These are phyloP conservation scores for Trichosporon inkin DNA, from an alignment of 1,284 basidiomycete species.

Conservation along the genomic window DNA sequence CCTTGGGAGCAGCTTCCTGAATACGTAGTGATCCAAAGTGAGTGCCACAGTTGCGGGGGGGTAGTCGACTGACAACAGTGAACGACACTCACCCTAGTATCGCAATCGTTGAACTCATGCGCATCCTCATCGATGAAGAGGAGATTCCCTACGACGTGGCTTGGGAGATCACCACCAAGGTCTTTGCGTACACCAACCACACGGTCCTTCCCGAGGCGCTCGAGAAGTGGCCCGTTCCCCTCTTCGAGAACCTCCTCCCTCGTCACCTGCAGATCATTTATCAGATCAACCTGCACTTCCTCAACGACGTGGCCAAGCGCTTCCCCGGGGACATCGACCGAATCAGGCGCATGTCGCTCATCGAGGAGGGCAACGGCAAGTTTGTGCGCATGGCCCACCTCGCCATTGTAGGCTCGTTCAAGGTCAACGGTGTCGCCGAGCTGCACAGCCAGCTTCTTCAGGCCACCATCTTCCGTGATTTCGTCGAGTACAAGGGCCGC, in stretches of 20 bases:
- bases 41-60: constrained; percentile 6
- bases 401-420: constrained; percentile 61
- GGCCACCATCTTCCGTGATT: constrained; percentile 82
- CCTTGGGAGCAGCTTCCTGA: constrained; percentile 62
- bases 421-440: constrained; percentile 92
- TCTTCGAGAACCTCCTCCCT: constrained; percentile 76
- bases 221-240: constrained; percentile 79
- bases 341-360: constrained; percentile 78
- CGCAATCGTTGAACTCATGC: constrained; percentile 89
- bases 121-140: constrained; percentile 75
- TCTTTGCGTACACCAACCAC: constrained; percentile 92
- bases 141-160: constrained; percentile 74
- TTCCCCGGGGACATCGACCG: constrained; percentile 79
- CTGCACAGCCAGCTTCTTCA: constrained; percentile 56
- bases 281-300: constrained; percentile 60
- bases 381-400: constrained; percentile 75
- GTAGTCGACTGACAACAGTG: constrained; percentile 24
- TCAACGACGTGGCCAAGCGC: constrained; percentile 72
- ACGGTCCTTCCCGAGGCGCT: constrained; percentile 53
- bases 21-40: constrained; percentile 74
- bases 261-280: constrained; percentile 71
- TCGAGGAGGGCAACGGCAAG: constrained; percentile 80
- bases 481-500: constrained; percentile 52
- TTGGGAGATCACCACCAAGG: constrained; percentile 79
- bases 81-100: constrained; percentile 84